These are phyloP conservation scores for Blastomyces emzantsi DNA, from an alignment of 2,329 filamentous ascomycete species.

Conservation along the genomic window DNA sequence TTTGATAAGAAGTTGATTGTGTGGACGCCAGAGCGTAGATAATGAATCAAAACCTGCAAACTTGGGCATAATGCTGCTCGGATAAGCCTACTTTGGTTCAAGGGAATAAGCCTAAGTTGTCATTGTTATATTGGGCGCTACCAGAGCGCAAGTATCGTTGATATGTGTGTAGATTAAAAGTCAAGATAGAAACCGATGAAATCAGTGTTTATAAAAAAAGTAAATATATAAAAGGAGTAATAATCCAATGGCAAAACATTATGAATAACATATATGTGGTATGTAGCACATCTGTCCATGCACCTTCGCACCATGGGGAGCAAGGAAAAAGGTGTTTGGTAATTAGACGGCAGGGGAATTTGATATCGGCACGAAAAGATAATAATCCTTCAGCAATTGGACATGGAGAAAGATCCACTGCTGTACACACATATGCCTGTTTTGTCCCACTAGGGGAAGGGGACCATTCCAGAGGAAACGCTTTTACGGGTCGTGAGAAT, in stretches of 20 bases:
- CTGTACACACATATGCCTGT: constrained; percentile 65
- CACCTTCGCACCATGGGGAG: constrained; percentile 35
- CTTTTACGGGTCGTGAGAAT: not conserved
- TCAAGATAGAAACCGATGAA: not conserved
- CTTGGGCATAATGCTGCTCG: not conserved
- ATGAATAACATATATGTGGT: constrained; percentile 21
- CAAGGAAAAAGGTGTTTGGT: constrained; percentile 40
- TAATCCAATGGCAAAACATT: not conserved
- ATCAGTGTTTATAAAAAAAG: not conserved
- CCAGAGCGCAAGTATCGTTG: not conserved
- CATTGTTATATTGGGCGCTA: not conserved
- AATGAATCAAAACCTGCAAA: not conserved
- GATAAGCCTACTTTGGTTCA: not conserved
- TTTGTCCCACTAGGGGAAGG: not conserved
- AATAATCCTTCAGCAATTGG: constrained; percentile 58
- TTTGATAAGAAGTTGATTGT: constrained; percentile 55
- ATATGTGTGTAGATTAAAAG: not conserved
- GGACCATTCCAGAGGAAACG: not conserved
- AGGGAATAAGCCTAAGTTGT: not conserved
- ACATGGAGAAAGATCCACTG: constrained; percentile 50
- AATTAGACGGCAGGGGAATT: constrained; percentile 37
- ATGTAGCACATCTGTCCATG: constrained; percentile 42
- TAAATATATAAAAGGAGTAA: not conserved
- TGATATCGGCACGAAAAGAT: constrained; percentile 55
- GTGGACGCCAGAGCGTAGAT: constrained; percentile 37